These are phyloP conservation scores for Aspergillus affinis DNA, from an alignment of 495 filamentous ascomycete species.

Conservation along the genomic window DNA sequence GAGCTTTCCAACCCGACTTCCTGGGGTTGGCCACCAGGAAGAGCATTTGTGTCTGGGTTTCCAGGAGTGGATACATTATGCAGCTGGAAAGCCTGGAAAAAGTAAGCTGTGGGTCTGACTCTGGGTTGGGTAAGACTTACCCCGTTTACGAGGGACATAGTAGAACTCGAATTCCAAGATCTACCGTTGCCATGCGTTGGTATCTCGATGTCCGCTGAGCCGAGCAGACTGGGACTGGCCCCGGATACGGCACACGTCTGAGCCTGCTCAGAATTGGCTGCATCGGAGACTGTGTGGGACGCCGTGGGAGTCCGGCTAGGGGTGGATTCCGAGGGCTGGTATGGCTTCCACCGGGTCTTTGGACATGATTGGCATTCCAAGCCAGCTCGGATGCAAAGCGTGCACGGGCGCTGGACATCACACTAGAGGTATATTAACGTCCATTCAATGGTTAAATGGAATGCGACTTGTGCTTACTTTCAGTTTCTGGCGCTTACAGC, in stretches of 20 bases:
- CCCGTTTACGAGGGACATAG: constrained; percentile 29
- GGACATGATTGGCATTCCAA: constrained; percentile 3
- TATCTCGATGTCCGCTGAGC: not conserved
- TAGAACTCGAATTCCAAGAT: constrained; percentile 25
- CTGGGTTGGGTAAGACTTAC: constrained; percentile 11
- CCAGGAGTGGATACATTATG: constrained; percentile 21
- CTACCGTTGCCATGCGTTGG: not conserved
- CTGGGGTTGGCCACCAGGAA: constrained; percentile 22
- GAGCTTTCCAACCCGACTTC: not conserved
- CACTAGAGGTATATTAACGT: constrained; percentile 7
- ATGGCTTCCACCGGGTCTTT: constrained; percentile 26
- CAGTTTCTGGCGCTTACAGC: constrained; percentile 15
- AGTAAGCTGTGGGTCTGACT: not conserved
- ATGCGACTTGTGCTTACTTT: constrained; percentile 5
- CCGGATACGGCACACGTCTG: constrained; percentile 26
- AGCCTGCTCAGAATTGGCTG: constrained; percentile 19
- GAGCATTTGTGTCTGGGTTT: constrained; percentile 18
- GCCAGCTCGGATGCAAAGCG: constrained; percentile 10
- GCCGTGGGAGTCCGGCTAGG: not conserved
- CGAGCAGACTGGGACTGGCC: not conserved
- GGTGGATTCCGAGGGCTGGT: constrained; percentile 33
- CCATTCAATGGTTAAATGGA: no score
- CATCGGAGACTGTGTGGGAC: not conserved
- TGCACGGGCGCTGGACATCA: constrained; percentile 18
- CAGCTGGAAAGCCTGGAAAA: constrained; percentile 24